Evolutionary conservation across 2,329 filamentous ascomycete species (phyloP), one percentile per base, ranked within the genome.

Genomic region (Fusarium euwallaceae): DNA sequence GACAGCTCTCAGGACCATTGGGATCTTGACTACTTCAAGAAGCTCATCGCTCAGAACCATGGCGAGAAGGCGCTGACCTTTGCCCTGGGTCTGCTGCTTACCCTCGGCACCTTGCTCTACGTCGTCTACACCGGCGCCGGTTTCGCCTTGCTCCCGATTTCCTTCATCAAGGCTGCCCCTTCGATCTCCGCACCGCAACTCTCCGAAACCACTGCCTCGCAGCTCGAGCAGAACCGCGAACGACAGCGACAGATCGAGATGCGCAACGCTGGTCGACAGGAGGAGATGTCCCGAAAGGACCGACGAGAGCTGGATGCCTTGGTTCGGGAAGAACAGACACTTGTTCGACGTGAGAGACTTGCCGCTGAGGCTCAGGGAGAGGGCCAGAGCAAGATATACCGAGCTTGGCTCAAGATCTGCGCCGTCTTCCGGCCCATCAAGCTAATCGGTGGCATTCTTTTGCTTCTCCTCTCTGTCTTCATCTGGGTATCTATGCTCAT

Each of bases 11-110:
- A 91, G 60, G 88, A 88, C 43, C 91, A 95, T 80, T 88, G 93
- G 78, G 94, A 98, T 78, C 87, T 98, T 67, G 96, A 98, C 83
- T 98, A 95, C 83, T 98, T 98, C 90, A 96, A 94, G 85, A 90
- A 91, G 64, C 87, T 98, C 12, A 86, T 98, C 56, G 87, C 93
- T 1, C 81, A 83, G 58, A 98, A 97, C 81, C 94, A 95, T 82
- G 95, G 95, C 70, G 96, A 98, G 83, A 94, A 97, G 81, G 95
- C 96, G 1, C 86, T 99, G 62, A 96, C 95, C 0, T 99, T 99
- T 84, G 92, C 92, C 3, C 87, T 98, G 24, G 97, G 97, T 1
- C 87, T 98, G n/a, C 88, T 99, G 48, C 93, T 97, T 64, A 95
- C 94, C 0, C 85, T 98, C 34, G 97, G 97, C 5, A 95, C 95